Base-by-base conservation (phyloP, 441 rosid species). In the Populus hybrid region DNA sequence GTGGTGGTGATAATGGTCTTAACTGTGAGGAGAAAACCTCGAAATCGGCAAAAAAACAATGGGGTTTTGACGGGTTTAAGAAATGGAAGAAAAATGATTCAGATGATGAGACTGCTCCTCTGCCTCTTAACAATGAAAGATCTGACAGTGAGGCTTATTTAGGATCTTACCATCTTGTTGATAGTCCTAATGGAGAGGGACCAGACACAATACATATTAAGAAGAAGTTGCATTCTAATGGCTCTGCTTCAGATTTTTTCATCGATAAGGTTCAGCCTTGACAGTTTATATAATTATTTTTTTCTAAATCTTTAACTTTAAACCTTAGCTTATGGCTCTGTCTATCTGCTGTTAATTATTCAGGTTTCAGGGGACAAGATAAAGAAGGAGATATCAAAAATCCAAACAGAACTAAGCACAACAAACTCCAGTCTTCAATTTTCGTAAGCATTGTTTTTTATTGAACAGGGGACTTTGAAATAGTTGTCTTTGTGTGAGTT, bases 291-390 rank as follows among this genome's bases (percentile, higher is more conserved):
- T 59, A 10, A 18, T 12, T 8, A 67, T 63, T 20, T 16, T 5
- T 34, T 2, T 57, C 3, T 40, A 38, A 23, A 69, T 46, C 65
- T 34, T 6, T 67, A 3, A 5, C 6, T 1, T 42, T 3, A 46
- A 9, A 12, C 8, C 21, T 12, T 66, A 28, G n/a, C 30, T 68
- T 36, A 20, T 76, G 14, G 28, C 8, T 30, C 34, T 34, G 36
- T 42, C 46, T 32, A 67, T 67, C 23, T 75, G 46, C 26, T 42
- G 35, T 36, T 18, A 57, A 28, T 57, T 61, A 72, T 12, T 8
- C 81, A 92, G 96, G 92, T 90, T 65, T 78, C 89, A 67, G 96
- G 93, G 50, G 91, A 92, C 76, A 89, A 90, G 46, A 92, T 92
- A 79, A 92, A 92, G 88, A 86, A 86, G 87, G 94, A 92, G 79